Percentiles rank a stretch among this genome's conserved stretches.
These are phyloP conservation scores for Butyriboletus loyo DNA, from an alignment of 768 basidiomycete genomes.

Conservation along the genomic window DNA sequence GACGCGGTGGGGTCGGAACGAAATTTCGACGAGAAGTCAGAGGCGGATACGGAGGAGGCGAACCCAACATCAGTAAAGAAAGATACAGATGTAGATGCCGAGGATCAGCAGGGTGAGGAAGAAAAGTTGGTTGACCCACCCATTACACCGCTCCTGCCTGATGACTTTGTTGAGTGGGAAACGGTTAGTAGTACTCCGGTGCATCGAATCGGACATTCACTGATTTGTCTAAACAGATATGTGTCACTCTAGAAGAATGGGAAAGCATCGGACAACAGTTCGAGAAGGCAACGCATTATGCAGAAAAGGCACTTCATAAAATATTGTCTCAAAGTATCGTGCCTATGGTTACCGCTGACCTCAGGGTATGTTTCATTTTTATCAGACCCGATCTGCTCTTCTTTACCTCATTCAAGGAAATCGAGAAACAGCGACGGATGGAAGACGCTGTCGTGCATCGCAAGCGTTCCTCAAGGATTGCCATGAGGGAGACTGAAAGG, in stretches of 20 bases:
- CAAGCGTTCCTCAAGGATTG: slow-evolving; percentile 89
- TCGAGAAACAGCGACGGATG: slow-evolving; percentile 55
- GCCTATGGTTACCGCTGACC: slow-evolving; percentile 64
- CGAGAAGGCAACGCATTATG: slow-evolving; percentile 69
- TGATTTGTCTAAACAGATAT: slow-evolving; percentile 52
- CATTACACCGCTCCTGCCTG: slow-evolving; percentile 30
- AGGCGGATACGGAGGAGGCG: slow-evolving; percentile 1
- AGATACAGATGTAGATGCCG: neutral
- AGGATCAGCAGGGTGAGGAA: slow-evolving; percentile 3
- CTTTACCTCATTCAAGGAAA: slow-evolving; percentile 44
- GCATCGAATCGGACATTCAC: neutral
- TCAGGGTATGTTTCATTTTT: slow-evolving; percentile 45
- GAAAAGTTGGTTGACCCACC: neutral
- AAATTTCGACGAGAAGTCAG: neutral
- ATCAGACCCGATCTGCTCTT: neutral
- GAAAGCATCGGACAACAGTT: slow-evolving; percentile 74
- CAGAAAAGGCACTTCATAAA: slow-evolving; percentile 78
- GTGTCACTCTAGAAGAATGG: slow-evolving; percentile 83
- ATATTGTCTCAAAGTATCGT: slow-evolving; percentile 62
- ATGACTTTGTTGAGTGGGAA: slow-evolving; percentile 86
- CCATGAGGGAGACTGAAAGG: slow-evolving; percentile 73
- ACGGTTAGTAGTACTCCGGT: slow-evolving; percentile 51
- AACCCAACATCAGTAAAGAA: neutral
- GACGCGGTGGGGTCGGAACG: slow-evolving; percentile 20
- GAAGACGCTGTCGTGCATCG: slow-evolving; percentile 79